Conservation (phyloP, 495 filamentous ascomycete species). For the Xylaria nigripes region DNA sequence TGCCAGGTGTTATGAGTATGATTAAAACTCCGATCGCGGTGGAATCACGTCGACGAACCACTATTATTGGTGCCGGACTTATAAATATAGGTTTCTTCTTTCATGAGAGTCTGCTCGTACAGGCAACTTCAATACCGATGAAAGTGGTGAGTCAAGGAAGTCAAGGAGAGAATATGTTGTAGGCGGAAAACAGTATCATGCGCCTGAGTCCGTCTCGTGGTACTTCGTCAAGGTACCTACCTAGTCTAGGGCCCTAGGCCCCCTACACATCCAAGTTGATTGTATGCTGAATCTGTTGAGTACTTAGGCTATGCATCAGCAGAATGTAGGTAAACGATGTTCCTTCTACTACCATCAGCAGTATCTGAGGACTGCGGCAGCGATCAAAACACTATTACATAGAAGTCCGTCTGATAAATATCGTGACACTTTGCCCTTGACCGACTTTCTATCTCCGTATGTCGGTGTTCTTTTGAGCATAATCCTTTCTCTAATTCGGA, state of each 20-base stretch:
- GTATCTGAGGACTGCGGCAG: too few species aligned
- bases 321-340: too few species aligned
- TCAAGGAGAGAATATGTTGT: neutral
- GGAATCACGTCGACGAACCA: too few species aligned
- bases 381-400: too few species aligned
- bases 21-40: neutral
- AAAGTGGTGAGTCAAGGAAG: neutral
- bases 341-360: too few species aligned
- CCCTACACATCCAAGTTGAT: too few species aligned
- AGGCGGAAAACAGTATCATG: neutral
- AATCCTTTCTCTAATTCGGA: neutral
- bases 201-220: neutral
- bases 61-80: too few species aligned
- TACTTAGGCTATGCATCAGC: too few species aligned
- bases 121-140: neutral
- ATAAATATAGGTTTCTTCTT: too few species aligned
- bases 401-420: too few species aligned
- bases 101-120: neutral
- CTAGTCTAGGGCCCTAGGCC: neutral
- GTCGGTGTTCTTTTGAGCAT: neutral
- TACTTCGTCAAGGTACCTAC: neutral
- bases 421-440: neutral
- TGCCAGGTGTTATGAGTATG: neutral
- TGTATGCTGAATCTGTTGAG: too few species aligned
- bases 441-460: neutral